These are phyloP conservation scores for Hippophae tibetana DNA, from an alignment of 306 rosid species.

Conservation along the genomic window DNA sequence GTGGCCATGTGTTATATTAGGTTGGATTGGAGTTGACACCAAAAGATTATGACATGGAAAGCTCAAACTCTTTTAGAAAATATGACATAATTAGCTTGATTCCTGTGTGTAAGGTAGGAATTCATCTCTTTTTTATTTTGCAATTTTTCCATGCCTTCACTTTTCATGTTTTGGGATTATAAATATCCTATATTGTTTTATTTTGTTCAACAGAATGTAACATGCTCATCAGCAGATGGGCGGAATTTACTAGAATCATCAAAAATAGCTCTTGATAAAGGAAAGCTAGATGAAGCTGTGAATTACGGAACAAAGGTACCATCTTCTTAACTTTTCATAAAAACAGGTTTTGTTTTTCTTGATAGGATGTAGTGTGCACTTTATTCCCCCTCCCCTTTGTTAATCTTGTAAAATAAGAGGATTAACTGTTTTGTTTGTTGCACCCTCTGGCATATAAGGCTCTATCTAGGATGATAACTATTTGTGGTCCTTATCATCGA, in stretches of 20 bases:
- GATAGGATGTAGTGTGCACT: conserved; percentile 3
- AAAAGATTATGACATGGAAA: conserved; percentile 77
- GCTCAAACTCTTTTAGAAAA: conserved; percentile 58
- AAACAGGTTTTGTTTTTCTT: conserved; percentile 4
- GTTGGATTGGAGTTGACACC: conserved; percentile 82
- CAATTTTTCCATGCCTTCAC: not conserved
- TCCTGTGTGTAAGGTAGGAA: conserved; percentile 82
- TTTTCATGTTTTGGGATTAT: not conserved
- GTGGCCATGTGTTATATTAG: conserved; percentile 26
- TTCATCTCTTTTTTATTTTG: conserved; percentile 7
- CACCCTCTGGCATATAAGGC: conserved; percentile 42
- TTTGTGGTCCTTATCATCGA: conserved; percentile 94
- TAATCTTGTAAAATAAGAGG: not conserved
- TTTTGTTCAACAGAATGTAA: conserved; percentile 57
- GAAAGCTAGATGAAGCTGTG: conserved; percentile 95
- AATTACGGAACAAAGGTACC: conserved; percentile 85
- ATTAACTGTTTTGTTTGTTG: conserved; percentile 16
- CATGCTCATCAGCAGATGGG: conserved; percentile 81
- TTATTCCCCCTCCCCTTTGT: too few species aligned
- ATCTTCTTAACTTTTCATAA: conserved; percentile 5
- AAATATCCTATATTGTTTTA: not conserved
- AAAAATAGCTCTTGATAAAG: conserved; percentile 91
- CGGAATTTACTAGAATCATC: conserved; percentile 86
- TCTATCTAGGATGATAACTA: conserved; percentile 77
- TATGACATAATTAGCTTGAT: conserved; percentile 67